Evolutionary conservation across 345 rosid species (phyloP).

Genomic region (Heritiera littoralis): DNA sequence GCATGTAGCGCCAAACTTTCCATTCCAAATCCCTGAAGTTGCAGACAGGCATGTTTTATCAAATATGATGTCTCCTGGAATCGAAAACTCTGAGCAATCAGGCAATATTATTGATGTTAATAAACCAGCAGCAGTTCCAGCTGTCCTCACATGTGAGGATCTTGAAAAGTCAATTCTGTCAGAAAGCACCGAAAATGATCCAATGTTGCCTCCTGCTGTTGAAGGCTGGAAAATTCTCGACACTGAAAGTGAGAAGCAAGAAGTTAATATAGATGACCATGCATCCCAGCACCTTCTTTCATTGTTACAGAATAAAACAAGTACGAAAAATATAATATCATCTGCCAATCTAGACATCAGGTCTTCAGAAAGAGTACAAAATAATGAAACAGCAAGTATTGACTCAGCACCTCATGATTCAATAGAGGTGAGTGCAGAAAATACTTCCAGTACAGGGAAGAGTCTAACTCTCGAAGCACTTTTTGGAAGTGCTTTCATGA

Average conservation of each 20-base stretch:
- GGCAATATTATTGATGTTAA: conserved; percentile 21
- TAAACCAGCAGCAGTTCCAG: conserved; percentile 46
- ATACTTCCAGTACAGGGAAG: conserved; percentile 42
- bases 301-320: conserved; percentile 61
- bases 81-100: conserved; percentile 38
- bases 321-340: conserved; percentile 29
- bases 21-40: conserved; percentile 41
- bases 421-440: conserved; percentile 43
- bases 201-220: conserved; percentile 39
- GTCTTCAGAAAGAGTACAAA: conserved; percentile 23
- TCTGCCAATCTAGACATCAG: conserved; percentile 36
- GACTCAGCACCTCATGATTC: conserved; percentile 30
- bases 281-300: conserved; percentile 94
- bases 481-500: conserved; percentile 95
- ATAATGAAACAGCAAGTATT: conserved; percentile 28
- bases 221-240: conserved; percentile 40
- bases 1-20: conserved; percentile 33
- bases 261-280: conserved; percentile 48
- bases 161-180: conserved; percentile 92
- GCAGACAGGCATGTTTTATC: conserved; percentile 32
- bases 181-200: conserved; percentile 50
- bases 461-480: conserved; percentile 86
- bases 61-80: conserved; percentile 18
- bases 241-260: conserved; percentile 42
- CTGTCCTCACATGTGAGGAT: conserved; percentile 97